Base-by-base conservation (phyloP, 2,329 filamentous ascomycete genomes). In the Neoscytalidium dimidiatum region DNA sequence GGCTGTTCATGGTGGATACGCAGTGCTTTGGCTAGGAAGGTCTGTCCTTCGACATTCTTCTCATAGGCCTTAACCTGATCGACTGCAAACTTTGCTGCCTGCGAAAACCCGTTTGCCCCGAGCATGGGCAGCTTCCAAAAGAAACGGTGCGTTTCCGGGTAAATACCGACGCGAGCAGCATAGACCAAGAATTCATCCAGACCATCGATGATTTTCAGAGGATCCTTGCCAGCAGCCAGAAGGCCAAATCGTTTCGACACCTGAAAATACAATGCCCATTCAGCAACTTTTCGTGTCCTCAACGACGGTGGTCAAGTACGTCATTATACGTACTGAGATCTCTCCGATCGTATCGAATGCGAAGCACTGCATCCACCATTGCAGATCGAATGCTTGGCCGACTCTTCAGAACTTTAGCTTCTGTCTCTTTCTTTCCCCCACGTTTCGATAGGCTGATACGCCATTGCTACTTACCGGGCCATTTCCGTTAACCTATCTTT, bases 261-360 rank as follows among this genome's bases (percentile, higher is more conserved):
- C 70, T 71, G 13, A 31, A n/a, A 31, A n/a, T 14, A 48, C 9
- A 41, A 41, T 19, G 13, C 19, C 19, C n/a, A 11, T 23, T 7
- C 14, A 31, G 7, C n/a, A n/a, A 5, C 26, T 51, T 8, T 14
- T n/a, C 5, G 3, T 46, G 26, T n/a, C 8, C 26, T 35, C 8
- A 4, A 23, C 1, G 28, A 21, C n/a, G n/a, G n/a, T n/a, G n/a
- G n/a, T n/a, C n/a, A n/a, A n/a, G n/a, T n/a, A n/a, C n/a, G n/a
- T n/a, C n/a, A 9, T 6, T 23, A 9, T 43, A 73, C 74, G 72
- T 44, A 80, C 80, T 0, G 81, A 84, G 19, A 86, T 82, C 41
- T 81, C 77, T 0, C 82, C 83, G 31, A 86, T 84, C 1, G 85
- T 82, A 57, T 85, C 81, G 46, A 83, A 83, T 0, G 80, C 81